These are phyloP conservation scores for Plasmodium adleri DNA, from an alignment of 169 alveolate genomes.

Conservation along the genomic window DNA sequence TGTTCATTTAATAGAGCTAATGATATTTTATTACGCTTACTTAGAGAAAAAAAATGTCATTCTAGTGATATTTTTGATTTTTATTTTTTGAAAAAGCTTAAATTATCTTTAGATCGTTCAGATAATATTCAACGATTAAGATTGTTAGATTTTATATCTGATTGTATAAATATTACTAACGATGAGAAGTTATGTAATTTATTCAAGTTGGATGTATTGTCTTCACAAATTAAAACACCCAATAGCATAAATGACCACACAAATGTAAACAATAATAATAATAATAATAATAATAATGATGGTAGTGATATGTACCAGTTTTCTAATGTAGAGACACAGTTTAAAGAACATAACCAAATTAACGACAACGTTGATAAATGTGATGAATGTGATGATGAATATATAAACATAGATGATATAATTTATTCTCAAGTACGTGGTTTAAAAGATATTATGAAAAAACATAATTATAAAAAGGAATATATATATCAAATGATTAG, in stretches of 20 bases:
- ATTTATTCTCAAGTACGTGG: slow-evolving; percentile 1
- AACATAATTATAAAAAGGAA: slow-evolving; percentile 20
- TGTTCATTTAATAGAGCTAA: slow-evolving; percentile 70
- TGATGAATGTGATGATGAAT: slow-evolving; percentile 9
- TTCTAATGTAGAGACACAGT: not conserved
- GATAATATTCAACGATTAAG: slow-evolving; percentile 66
- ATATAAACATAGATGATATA: slow-evolving; percentile 18
- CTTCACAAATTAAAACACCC: not conserved
- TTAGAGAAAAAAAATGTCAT: slow-evolving; percentile 38
- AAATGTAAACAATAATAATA: not conserved
- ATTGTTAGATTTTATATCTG: slow-evolving; percentile 42
- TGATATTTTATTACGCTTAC: slow-evolving; percentile 21
- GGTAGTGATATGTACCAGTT: not conserved
- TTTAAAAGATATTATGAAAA: slow-evolving; percentile 30
- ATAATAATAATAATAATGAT: not conserved
- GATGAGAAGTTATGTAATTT: slow-evolving; percentile 18
- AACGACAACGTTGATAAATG: not conserved
- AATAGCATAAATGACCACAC: not conserved
- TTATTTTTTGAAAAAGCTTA: slow-evolving; percentile 46
- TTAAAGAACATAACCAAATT: not conserved
- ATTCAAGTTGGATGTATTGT: not conserved
- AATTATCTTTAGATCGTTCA: slow-evolving; percentile 22
- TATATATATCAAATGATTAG: slow-evolving; percentile 24
- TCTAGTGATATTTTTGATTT: slow-evolving; percentile 55
- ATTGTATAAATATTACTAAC: slow-evolving; percentile 23